Base-by-base conservation (phyloP, 345 rosid species). In the Linum lewisii region DNA sequence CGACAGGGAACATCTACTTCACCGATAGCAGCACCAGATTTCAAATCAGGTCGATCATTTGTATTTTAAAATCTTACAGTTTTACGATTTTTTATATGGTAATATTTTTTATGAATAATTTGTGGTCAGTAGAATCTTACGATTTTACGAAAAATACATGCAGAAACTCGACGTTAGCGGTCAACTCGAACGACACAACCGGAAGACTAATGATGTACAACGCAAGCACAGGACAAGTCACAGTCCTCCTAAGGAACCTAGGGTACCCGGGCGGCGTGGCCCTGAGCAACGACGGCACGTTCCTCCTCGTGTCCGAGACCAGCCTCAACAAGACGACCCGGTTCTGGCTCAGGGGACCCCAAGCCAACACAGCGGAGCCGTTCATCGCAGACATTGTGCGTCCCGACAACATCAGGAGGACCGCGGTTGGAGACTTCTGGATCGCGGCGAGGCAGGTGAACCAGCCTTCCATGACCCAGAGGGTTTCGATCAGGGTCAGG, bases 381-480 rank as follows among this genome's bases (percentile, higher is more conserved):
- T 24, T 61, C 1, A 1, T 63, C 9, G 63, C 54, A 19, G 29
- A 16, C 38, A 24, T 14, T 24, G 36, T 9, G 21, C n/a, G 13
- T 9, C 72, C 69, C 3, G 52, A 60, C 16, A 70, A 70, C 61
- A 63, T 74, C 37, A 74, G 55, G 55, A 55, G 54, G 49, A 26
- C 47, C 0, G 1, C 7, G 23, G 0, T 4, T 0, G 47, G 65
- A 0, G 24, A 37, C 2, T 70, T 63, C 22, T 70, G 38, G 75
- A n/a, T 56, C n/a, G 54, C 75, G 0, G 65, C 61, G 3, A 29
- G 34, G 34, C 24, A 21, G 23, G 14, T 37, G 18, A 14, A 34
- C 0, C 1, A 15, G 20, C 45, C 55, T 0, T 6, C 54, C 0
- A 51, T 0, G 20, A 16, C 7, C 0, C 14, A 61, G 0, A 3